These are phyloP conservation scores for Termitomyces sp. DNA, from an alignment of 768 basidiomycete species.

Conservation along the genomic window DNA sequence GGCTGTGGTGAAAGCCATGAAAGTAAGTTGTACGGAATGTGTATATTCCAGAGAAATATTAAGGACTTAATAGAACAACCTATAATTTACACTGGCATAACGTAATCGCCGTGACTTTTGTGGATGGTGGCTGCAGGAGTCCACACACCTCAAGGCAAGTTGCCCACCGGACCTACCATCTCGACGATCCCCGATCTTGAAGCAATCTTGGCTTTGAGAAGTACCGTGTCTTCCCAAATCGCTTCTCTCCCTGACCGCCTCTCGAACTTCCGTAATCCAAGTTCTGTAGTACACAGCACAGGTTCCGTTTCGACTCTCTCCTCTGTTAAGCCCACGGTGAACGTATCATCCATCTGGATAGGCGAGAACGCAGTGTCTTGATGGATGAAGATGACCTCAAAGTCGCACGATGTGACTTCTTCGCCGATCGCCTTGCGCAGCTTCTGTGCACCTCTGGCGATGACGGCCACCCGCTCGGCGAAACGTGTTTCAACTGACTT, in stretches of 20 bases:
- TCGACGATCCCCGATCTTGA: conserved; percentile 36
- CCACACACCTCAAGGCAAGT: conserved; percentile 7
- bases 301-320: conserved; percentile 18
- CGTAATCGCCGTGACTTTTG: neutral
- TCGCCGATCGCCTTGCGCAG: conserved; percentile 56
- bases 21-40: neutral
- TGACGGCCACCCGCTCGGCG: conserved; percentile 31
- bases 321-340: conserved; percentile 18
- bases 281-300: conserved; percentile 52
- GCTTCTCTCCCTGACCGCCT: conserved; percentile 32
- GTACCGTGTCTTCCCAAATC: conserved; percentile 42
- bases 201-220: conserved; percentile 53
- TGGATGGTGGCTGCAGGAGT: no score
- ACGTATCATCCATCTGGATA: conserved; percentile 40
- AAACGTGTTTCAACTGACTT: conserved; percentile 38
- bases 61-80: neutral
- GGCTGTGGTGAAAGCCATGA: neutral
- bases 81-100: neutral
- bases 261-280: conserved; percentile 41
- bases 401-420: conserved; percentile 50
- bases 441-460: conserved; percentile 40
- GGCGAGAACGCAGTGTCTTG: conserved; percentile 36
- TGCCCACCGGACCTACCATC: conserved; percentile 16
- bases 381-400: conserved; percentile 42
- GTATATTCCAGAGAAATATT: neutral